Base-by-base conservation (phyloP, 805 yeast genomes). In the Hanseniaspora meyeri region DNA sequence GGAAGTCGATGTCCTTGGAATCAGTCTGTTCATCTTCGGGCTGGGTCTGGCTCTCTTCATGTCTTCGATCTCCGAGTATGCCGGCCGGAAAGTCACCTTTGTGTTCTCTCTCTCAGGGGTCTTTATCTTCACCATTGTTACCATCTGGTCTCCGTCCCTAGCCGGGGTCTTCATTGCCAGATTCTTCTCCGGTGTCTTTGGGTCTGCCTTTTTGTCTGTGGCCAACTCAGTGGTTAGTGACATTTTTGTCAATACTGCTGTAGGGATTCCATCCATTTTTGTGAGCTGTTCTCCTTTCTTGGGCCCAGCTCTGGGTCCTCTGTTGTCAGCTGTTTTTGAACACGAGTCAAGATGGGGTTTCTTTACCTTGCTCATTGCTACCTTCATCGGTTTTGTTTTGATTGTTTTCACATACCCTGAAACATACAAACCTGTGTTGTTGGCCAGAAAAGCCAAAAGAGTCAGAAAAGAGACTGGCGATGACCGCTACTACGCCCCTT, bases 171-270 rank as follows among this genome's bases (percentile, higher is more conserved):
- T 83, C 57, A 77, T 83, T 48, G 78, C 82, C 52, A 77, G 93
- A 60, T 79, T 83, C 60, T 68, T 83, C 59, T 79, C 82, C 12
- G 93, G 93, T 0, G 74, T 85, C 47, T 82, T 82, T 61, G 89
- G 89, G 4, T 81, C 87, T 51, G 83, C 86, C 2, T 85, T 88
- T 43, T 71, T 86, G 61, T 79, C 83, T 59, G 83, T 85, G 36
- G 87, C 88, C 10, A 89, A 90, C 38, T 95, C 93, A 20, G 76
- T 85, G 0, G 71, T 86, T 47, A 81, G 87, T 11, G 95, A 86
- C 66, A 73, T 85, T 57, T 86, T 81, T 72, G 71, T 71, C 19
- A 80, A 80, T 58, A 68, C 73, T 55, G 76, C 80, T 43, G 78
- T 88, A 55, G 86, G 87, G 36, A 68, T 75, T 10, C 89, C 93